Base-by-base conservation (phyloP, 73 alveolate genomes). In the Paramecium caudatum region DNA sequence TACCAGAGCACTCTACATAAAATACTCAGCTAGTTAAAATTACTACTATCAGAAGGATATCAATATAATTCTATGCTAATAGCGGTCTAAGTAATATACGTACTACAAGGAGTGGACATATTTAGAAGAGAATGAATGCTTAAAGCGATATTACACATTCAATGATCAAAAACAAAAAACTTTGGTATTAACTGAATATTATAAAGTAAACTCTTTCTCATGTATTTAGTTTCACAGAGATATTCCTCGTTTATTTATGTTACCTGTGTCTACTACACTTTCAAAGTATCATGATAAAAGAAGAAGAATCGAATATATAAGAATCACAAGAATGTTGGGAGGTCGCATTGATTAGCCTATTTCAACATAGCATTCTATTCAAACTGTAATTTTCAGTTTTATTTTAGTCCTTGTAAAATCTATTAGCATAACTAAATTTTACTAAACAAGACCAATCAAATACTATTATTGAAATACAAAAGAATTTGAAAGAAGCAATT, bases 1-100 rank as follows among this genome's bases (percentile, higher is more conserved):
- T 25, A 55, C 82, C 15, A 83, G 85, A 13, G 92, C 93, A 7
- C 81, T 86, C 3, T 86, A 86, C 46, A 46, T 78, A 33, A 86
- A 86, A 86, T 86, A 86, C 80, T 43, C 90, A 45, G 93, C 93
- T 5, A 49, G 86, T 46, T 70, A 86, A 46, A 86, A 86, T 43
- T 86, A 86, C 85, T 86, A 63, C 36, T 86, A 62, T 62, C 47
- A 70, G 7, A 86, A 86, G 39, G 90, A 86, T 41, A 65, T 86
- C 15, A 86, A 86, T 86, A 41, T 62, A 15, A 86, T 86, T 19
- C 68, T 86, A 19, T 47, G 45, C 32, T 34, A 63, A 32, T 41
- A 61, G 32, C 87, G 93, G 10, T 62, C 93, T 2, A 62, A 55
- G 25, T 61, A 80, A 37, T 43, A 41, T 15, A 86, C 68, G 6